Base-by-base conservation (phyloP, 306 rosid genomes). In the Prunus padus region DNA sequence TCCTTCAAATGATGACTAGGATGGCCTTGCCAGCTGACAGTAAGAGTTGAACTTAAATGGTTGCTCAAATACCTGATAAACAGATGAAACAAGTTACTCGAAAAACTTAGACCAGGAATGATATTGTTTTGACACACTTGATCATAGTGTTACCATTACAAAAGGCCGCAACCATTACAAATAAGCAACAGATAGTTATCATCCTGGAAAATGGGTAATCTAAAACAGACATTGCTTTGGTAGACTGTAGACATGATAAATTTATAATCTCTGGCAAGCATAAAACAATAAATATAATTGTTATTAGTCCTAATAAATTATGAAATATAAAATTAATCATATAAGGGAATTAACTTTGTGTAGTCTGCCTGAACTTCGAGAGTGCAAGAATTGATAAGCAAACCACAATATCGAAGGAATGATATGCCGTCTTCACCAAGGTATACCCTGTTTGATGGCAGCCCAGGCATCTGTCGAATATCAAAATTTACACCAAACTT, bases 291-390 rank as follows among this genome's bases (percentile, higher is more conserved):
- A 4, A 12, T 6, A 26, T 30, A 51, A 44, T 31, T 71, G 52
- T 6, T 70, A 19, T 52, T 70, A 22, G 4, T 31, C 65, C 5
- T 18, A 4, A 52, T 54, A 45, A 54, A 23, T 15, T 74, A 6
- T 47, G 18, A 28, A 70, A 77, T 33, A 73, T 76, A 11, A 75
- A 33, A 15, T 40, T 50, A 71, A 68, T 67, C 55, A 59, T 50
- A 8, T 19, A 44, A 19, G 67, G 75, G 73, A 25, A 82, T 72
- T 82, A 70, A 95, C 97, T 77, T 92, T 28, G 95, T 81, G 82
- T 92, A 95, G 83, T 95, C 97, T 65, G 96, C 97, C 83, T 85
- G 97, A 79, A 95, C 85, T 86, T 95, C 96, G 74, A 87, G 76
- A 55, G 93, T 88, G 75, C 80, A 42, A 71, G 89, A 92, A 75